phyloP scores from a whole-genome alignment of 331 rosid genomes.

The Cydonia oblonga region DNA sequence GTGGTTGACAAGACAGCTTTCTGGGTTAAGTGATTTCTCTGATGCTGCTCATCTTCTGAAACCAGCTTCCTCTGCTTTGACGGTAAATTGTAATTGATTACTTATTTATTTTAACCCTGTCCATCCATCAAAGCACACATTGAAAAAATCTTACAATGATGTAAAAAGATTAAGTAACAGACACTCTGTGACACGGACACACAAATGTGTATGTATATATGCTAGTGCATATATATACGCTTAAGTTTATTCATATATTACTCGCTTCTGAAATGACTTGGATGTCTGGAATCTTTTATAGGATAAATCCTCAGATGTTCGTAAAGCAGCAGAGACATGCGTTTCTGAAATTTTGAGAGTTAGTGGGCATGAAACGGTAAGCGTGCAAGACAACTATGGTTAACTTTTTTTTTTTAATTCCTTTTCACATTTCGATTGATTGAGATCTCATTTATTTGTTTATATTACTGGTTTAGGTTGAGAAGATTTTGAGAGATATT shows the following conservation, averaged over 20 bases:
- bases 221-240: neutral
- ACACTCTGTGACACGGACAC: neutral
- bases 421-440: constrained; percentile 6
- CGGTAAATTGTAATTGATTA: constrained; percentile 35
- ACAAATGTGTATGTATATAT: neutral
- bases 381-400: constrained; percentile 3
- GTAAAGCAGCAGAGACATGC: constrained; percentile 92
- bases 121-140: neutral
- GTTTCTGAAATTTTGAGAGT: constrained; percentile 79
- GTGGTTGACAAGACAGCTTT: constrained; percentile 82
- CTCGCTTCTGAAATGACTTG: constrained; percentile 6
- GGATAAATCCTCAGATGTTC: constrained; percentile 99
- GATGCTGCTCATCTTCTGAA: constrained; percentile 84
- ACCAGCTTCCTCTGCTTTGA: constrained; percentile 87
- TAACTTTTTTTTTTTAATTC: neutral
- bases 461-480: constrained; percentile 38
- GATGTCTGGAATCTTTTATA: constrained; percentile 17
- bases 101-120: neutral
- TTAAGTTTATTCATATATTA: neutral
- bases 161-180: neutral
- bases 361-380: constrained; percentile 67
- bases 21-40: constrained; percentile 56
- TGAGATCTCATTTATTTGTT: constrained; percentile 1
- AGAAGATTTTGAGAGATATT: constrained; percentile 61
- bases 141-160: neutral